Evolutionary conservation across 345 rosid species (phyloP).

Genomic region (Dovyalis caffra): DNA sequence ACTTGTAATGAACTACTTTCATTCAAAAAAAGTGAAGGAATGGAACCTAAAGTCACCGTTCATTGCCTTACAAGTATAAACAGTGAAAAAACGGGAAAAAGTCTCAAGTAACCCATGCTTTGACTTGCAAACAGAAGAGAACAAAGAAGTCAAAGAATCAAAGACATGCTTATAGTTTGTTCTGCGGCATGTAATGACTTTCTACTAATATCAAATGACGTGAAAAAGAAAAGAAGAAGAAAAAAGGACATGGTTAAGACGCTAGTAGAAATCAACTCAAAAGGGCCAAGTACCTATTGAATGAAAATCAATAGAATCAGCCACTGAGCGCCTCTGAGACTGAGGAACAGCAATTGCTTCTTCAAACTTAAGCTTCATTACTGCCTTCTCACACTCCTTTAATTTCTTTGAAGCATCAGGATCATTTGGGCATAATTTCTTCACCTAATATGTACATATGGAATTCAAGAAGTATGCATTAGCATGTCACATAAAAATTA

Average conservation of each 20-base stretch:
- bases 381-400: constrained; percentile 93
- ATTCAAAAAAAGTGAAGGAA: no score
- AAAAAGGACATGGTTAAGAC: neutral
- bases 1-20: no score
- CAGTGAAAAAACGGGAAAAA: neutral
- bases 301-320: constrained; percentile 80
- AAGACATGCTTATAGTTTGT: neutral
- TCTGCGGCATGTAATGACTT: neutral
- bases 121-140: neutral
- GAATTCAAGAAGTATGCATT: constrained; percentile 10
- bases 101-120: no score
- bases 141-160: neutral
- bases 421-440: constrained; percentile 83
- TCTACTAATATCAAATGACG: neutral
- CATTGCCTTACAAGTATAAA: neutral
- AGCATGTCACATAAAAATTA: neutral
- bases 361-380: constrained; percentile 89
- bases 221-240: neutral
- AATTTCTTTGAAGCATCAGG: constrained; percentile 91
- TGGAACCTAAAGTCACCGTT: neutral
- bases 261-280: neutral
- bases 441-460: constrained; percentile 51
- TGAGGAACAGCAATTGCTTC: constrained; percentile 88
- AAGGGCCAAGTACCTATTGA: constrained; percentile 57
- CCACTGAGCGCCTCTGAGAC: constrained; percentile 69